Conservation (phyloP, 208 protist species). For the Trypanosoma avium region DNA sequence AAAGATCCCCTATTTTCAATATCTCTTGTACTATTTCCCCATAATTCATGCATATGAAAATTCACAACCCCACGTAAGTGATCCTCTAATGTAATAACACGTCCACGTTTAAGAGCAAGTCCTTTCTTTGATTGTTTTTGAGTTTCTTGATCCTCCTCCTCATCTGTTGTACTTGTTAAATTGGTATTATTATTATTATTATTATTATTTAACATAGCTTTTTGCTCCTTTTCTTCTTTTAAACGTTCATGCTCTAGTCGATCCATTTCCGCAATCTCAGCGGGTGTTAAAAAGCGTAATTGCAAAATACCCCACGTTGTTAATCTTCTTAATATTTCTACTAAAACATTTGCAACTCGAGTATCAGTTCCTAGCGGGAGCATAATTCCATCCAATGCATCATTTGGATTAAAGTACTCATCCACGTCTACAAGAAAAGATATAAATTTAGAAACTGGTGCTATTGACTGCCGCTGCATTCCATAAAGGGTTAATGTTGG, state of each 20-base stretch:
- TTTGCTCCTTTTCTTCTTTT: background rate
- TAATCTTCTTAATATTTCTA: slow-evolving; percentile 18
- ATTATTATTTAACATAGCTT: background rate
- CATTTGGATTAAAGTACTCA: slow-evolving; percentile 14
- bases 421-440: slow-evolving; percentile 11
- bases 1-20: background rate
- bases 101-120: background rate
- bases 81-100: slow-evolving; percentile 8
- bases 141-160: background rate
- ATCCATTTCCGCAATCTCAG: slow-evolving; percentile 18
- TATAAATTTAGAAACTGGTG: background rate
- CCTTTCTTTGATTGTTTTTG: background rate
- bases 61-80: slow-evolving; percentile 15
- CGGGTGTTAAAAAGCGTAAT: slow-evolving; percentile 22
- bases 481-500: slow-evolving; percentile 38
- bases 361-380: background rate
- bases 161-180: background rate
- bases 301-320: slow-evolving; percentile 22
- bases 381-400: background rate
- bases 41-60: slow-evolving; percentile 25
- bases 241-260: background rate
- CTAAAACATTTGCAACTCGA: slow-evolving; percentile 10
- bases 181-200: background rate
- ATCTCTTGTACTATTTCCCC: slow-evolving; percentile 10
- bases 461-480: background rate